Conservation (phyloP, 2,329 filamentous ascomycete genomes). For the Plenodomus biglobosus region DNA sequence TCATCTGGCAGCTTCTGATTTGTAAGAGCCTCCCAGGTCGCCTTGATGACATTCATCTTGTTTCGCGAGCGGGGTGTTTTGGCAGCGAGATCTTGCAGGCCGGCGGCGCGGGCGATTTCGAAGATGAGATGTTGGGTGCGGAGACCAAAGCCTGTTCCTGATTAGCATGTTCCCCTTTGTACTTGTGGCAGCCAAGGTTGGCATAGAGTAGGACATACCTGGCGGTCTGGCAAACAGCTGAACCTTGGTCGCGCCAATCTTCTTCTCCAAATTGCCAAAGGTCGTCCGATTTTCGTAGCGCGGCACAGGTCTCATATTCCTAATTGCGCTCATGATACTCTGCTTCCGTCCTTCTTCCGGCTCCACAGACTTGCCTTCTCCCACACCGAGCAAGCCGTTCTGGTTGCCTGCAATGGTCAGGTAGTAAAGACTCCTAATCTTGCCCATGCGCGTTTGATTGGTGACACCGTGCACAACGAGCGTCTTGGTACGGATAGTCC, state of each 20-base stretch:
- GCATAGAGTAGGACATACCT: slow-evolving; percentile 61
- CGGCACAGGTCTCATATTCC: slow-evolving; percentile 89
- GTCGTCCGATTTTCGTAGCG: slow-evolving; percentile 92
- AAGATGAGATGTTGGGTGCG: slow-evolving; percentile 90
- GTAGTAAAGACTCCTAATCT: slow-evolving; percentile 75
- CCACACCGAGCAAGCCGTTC: slow-evolving; percentile 82
- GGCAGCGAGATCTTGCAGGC: slow-evolving; percentile 84
- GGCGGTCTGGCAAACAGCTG: slow-evolving; percentile 80
- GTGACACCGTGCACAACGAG: slow-evolving; percentile 73
- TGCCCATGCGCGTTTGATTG: slow-evolving; percentile 96
- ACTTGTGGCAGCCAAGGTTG: background rate
- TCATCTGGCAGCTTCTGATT: slow-evolving; percentile 86
- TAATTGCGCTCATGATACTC: slow-evolving; percentile 77
- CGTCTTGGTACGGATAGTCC: slow-evolving; percentile 65
- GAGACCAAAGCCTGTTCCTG: slow-evolving; percentile 79
- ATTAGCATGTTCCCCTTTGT: background rate
- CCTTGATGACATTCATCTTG: slow-evolving; percentile 98
- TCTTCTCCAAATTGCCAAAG: slow-evolving; percentile 78
- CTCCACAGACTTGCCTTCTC: slow-evolving; percentile 86
- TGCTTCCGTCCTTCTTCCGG: slow-evolving; percentile 66
- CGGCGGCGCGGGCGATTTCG: slow-evolving; percentile 85
- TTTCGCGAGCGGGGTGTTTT: slow-evolving; percentile 83
- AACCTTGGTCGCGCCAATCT: slow-evolving; percentile 85
- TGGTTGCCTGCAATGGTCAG: slow-evolving; percentile 84
- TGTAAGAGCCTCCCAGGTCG: slow-evolving; percentile 77